Base-by-base conservation (phyloP, 495 filamentous ascomycete species). In the Neohortaea acidophila region DNA sequence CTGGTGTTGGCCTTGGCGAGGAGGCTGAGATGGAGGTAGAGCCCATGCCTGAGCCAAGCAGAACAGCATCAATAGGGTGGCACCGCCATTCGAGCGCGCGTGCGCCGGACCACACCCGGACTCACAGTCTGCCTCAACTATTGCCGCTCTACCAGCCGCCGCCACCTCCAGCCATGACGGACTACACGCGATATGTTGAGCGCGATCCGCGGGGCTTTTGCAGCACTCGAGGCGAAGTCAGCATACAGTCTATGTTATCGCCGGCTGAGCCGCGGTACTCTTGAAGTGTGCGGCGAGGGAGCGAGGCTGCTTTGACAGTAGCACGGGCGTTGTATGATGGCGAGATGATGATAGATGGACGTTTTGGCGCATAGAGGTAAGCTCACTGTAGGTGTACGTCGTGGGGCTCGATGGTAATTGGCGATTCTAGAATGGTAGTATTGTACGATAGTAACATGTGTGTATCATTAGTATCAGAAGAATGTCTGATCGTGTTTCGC, bases 11-110 rank as follows among this genome's bases (percentile, higher is more conserved):
- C 25, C 32, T 50, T 11, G 35, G 34, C 18, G 45, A 41, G 6
- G 47, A 50, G 24, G 28, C 43, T 38, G 47, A 50, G 47, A 42
- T 42, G 43, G 47, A 50, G 33, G 33, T 38, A 42, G 44, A 26
- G 26, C 18, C 30, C 7, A 32, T n/a, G 2, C 1, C 14, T 5
- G 10, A 21, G 35, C 18, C 26, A 33, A 38, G 21, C 33, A 48
- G 21, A 14, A 26, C 22, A 40, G 44, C 46, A 11, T 17, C 46
- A 11, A 40, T 38, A 31, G 41, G 27, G 12, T 31, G 28, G 2
- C 13, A 37, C 30, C 26, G 6, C 36, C 13, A 15, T 11, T 24
- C 10, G 2, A 30, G n/a, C 17, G 13, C 14, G n/a, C n/a, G n/a
- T n/a, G n/a, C n/a, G n/a, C n/a, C n/a, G n/a, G 47, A 50, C 3